phyloP scores from a whole-genome alignment of 345 rosid genomes.

The Citropsis articulata region DNA sequence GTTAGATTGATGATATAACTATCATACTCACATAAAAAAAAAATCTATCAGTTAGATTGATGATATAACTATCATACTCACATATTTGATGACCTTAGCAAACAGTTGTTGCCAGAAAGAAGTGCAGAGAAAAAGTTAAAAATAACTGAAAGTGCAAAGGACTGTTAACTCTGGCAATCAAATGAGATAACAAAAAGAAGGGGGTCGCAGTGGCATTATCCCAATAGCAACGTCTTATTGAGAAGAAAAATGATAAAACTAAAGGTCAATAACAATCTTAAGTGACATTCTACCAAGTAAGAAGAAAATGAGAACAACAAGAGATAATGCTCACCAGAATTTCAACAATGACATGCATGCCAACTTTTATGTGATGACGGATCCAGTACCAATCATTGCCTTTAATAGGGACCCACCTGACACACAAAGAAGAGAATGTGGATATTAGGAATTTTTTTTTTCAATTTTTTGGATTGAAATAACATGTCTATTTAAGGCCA shows the following conservation, averaged over 20 bases:
- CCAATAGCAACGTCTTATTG: not conserved
- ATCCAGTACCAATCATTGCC: constrained; percentile 98
- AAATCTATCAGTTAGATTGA: constrained; percentile 12
- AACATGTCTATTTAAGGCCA: not conserved
- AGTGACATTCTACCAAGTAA: not conserved
- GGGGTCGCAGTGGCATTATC: not conserved
- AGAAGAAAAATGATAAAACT: not conserved
- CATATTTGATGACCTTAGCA: not conserved
- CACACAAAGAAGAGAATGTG: constrained; percentile 18
- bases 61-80: not conserved
- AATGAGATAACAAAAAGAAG: not conserved
- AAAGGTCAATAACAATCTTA: not conserved
- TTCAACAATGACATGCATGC: constrained; percentile 90
- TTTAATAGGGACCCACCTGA: constrained; percentile 94
- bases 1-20: not conserved
- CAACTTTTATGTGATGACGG: constrained; percentile 93
- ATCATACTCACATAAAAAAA: constrained; percentile 3
- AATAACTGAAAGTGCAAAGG: not conserved
- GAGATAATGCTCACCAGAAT: constrained; percentile 58
- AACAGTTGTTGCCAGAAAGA: not conserved
- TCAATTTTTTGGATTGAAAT: not conserved
- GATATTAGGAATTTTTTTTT: not conserved
- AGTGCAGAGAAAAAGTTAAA: not conserved
- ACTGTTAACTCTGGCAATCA: not conserved
- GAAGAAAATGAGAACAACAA: not conserved